Evolutionary conservation across 2,329 filamentous ascomycete genomes (phyloP).

Genomic region (Colletotrichum sojae): DNA sequence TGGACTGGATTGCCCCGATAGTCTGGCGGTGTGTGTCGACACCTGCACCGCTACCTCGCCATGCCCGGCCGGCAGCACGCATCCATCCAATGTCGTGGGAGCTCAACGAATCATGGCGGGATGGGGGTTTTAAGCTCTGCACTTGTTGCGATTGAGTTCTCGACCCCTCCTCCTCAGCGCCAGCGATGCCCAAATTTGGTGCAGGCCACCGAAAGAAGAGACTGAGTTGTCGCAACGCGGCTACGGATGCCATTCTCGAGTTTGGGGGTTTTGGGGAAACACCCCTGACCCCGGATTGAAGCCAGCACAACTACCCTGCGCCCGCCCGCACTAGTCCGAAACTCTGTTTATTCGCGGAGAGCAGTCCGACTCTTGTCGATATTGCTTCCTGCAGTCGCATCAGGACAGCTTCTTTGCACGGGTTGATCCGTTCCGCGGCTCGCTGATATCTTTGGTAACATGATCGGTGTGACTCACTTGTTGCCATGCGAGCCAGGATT

Average conservation of each 20-base stretch:
- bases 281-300: neutral
- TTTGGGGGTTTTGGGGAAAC: neutral
- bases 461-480: constrained; percentile 7
- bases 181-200: neutral
- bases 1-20: neutral
- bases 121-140: neutral
- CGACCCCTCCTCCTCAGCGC: constrained; percentile 3
- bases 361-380: too few species aligned
- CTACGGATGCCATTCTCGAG: constrained; percentile 5
- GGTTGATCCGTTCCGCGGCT: too few species aligned
- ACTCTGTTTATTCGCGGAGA: too few species aligned
- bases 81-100: too few species aligned
- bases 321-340: too few species aligned
- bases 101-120: neutral
- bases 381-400: too few species aligned
- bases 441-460: neutral
- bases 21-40: constrained; percentile 5
- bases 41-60: constrained; percentile 1
- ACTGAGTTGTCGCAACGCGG: constrained; percentile 1
- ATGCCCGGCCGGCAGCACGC: too few species aligned
- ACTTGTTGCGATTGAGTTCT: constrained; percentile 17
- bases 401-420: too few species aligned
- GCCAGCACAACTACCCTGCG: too few species aligned
- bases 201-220: neutral
- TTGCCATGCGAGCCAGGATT: neutral